Evolutionary conservation across 192 early-diverging fungal species (phyloP).

Genomic region (Coemansia sp.): DNA sequence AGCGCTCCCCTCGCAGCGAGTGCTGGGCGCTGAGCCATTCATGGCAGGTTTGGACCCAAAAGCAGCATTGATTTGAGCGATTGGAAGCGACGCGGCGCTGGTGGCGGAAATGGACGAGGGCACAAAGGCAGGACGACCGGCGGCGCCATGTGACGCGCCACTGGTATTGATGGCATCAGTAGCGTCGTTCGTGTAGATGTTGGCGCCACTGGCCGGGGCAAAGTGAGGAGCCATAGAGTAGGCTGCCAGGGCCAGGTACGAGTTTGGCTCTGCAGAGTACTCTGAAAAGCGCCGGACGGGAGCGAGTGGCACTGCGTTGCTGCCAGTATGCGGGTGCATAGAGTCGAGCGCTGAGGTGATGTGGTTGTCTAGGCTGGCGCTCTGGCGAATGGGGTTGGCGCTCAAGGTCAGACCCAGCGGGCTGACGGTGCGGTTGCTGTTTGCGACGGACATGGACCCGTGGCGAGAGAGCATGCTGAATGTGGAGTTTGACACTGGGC

Average conservation of each 20-base stretch:
- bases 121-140: conserved; percentile 2
- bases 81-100: conserved; percentile 12
- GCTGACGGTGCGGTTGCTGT: conserved; percentile 42
- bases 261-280: conserved; percentile 14
- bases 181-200: not conserved
- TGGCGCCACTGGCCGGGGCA: conserved; percentile 10
- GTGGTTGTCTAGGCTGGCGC: conserved; percentile 44
- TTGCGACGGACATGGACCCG: conserved; percentile 38
- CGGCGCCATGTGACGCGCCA: conserved; percentile 31
- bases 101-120: not conserved
- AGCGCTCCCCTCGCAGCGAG: not conserved
- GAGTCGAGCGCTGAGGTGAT: conserved; percentile 22
- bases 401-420: conserved; percentile 40
- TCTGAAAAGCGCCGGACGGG: conserved; percentile 38
- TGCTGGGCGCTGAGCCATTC: not conserved
- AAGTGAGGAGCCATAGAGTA: conserved; percentile 32
- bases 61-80: not conserved
- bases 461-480: conserved; percentile 48
- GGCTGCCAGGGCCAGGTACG: conserved; percentile 27
- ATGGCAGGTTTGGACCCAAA: not conserved
- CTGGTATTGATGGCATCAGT: conserved; percentile 17
- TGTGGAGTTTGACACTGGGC: conserved; percentile 31
- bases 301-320: not conserved
- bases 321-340: not conserved
- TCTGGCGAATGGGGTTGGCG: conserved; percentile 43